Base-by-base conservation (phyloP, 306 rosid genomes). In the Hippophae rhamnoides region DNA sequence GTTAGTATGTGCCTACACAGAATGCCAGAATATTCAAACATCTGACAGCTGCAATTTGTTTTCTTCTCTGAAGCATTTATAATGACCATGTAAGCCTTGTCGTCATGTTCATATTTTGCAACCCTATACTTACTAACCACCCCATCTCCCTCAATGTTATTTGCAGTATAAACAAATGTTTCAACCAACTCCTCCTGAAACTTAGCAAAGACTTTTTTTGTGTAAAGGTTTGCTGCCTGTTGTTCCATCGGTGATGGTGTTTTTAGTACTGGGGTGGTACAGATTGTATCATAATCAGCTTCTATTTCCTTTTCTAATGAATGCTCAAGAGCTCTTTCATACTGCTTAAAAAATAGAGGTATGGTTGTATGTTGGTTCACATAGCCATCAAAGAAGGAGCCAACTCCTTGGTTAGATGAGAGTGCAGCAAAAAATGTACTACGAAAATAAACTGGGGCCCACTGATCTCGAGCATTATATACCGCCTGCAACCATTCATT, bases 201-300 rank as follows among this genome's bases (percentile, higher is more conserved):
- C 72, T 81, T 83, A 1, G 81, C 69, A 72, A 86, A 86, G 69
- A 81, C 82, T 47, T 76, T 83, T 53, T 64, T 86, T 26, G 95
- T 81, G 66, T 86, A 86, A 46, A 74, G 66, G 67, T 72, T 78
- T 58, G 90, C 89, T 64, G 87, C 87, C 73, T 86, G 90, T 57
- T 78, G 87, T 77, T 86, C 95, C 90, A 86, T 86, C 52, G 95
- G 95, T 62, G 95, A 83, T 54, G 89, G 90, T 25, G 95, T 86
- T 74, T 81, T 86, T 69, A 86, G 65, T 13, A 74, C 72, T 56
- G 95, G 90, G 44, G 79, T 74, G 31, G 81, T 78, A 71, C 76
- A 83, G 47, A 68, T 67, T 68, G 95, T 81, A 70, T 81, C 84
- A 18, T 60, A 74, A 74, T 86, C 95, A 18, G 90, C 84, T 74